Base-by-base conservation (phyloP, 176 grass and related monocot species). In the Zea luxurians region DNA sequence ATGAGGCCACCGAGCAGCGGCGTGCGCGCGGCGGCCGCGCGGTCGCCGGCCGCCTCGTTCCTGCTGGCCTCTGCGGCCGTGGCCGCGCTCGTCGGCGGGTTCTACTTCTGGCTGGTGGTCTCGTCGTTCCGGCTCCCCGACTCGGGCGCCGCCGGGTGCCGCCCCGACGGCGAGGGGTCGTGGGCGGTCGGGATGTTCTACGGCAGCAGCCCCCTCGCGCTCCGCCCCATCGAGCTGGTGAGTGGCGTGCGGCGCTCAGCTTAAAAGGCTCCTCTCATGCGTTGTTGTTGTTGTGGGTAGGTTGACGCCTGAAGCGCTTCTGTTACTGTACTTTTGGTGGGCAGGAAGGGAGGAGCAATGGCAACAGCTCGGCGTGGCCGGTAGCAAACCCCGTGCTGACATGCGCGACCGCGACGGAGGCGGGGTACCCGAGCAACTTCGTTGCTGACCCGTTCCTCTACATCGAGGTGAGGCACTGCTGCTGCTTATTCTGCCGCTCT, bases 301-400 rank as follows among this genome's bases (percentile, higher is more conserved):
- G 62, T 41, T 21, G 63, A 10, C 36, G 17, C 59, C 80, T 35
- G 54, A 27, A 64, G 55, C 15, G 52, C 12, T 81, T 50, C 49
- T 1, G 0, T 53, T 55, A 3, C 52, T 80, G 79, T 82, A 34
- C 49, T 89, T 54, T 48, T 89, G 46, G 61, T 80, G 58, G 46
- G 63, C 96, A 99, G 82, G 80, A 92, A 64, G 86, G 85, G 74
- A 89, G 8, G 81, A 89, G 86, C 69, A 95, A 85, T 50, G 81
- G n/a, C n/a, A 99, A 92, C 88, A 85, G 70, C 68, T 99, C 96
- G n/a, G 90, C 96, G 52, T 99, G 96, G 96, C 96, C 96, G 37
- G 92, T 98, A 47, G 88, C 96, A 3, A 98, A 98, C 83, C 96
- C 96, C 2, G 92, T 95, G 68, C 80, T 98, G 10, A 98, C 96